Conservation (phyloP, 441 rosid species). For the Erodium texanum region DNA sequence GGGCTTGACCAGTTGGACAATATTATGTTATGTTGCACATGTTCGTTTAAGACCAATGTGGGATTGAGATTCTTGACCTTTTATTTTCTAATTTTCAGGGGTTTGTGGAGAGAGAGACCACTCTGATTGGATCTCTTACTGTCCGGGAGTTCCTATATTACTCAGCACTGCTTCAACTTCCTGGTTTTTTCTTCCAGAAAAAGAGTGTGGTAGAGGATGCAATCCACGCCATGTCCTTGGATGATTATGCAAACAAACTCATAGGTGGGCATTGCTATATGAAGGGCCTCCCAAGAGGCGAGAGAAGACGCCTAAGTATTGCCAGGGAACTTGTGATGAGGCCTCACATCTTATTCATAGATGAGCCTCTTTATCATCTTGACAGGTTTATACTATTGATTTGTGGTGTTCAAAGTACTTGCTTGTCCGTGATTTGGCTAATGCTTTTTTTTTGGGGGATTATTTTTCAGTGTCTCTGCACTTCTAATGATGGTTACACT, state of each 20-base stretch:
- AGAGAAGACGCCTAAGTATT: conserved; percentile 91
- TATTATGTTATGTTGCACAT: background rate
- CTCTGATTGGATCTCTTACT: conserved; percentile 82
- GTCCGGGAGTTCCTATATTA: conserved; percentile 87
- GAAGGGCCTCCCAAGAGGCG: conserved; percentile 86
- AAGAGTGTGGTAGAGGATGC: conserved; percentile 95
- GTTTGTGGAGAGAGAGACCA: conserved; percentile 82
- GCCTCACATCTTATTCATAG: conserved; percentile 82
- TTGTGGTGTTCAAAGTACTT: no score
- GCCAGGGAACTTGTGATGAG: conserved; percentile 98
- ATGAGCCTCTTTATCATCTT: conserved; percentile 96
- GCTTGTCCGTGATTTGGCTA: conserved; percentile 12
- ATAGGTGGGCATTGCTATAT: conserved; percentile 95
- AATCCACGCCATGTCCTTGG: conserved; percentile 87
- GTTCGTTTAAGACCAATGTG: background rate
- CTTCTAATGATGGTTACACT: conserved; percentile 98
- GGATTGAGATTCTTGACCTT: conserved; percentile 6
- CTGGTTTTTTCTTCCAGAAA: conserved; percentile 87
- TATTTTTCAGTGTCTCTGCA: conserved; percentile 70
- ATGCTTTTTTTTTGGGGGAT: conserved; percentile 12
- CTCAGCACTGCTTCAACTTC: conserved; percentile 93
- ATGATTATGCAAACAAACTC: conserved; percentile 83
- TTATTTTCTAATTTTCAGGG: conserved; percentile 45
- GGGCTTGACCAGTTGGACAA: no score
- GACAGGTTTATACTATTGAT: conserved; percentile 47